A percentile compares a stretch with the other conserved stretches of the same genome.
phyloP scores from a whole-genome alignment of 345 rosid species.

The Salix exigua region DNA sequence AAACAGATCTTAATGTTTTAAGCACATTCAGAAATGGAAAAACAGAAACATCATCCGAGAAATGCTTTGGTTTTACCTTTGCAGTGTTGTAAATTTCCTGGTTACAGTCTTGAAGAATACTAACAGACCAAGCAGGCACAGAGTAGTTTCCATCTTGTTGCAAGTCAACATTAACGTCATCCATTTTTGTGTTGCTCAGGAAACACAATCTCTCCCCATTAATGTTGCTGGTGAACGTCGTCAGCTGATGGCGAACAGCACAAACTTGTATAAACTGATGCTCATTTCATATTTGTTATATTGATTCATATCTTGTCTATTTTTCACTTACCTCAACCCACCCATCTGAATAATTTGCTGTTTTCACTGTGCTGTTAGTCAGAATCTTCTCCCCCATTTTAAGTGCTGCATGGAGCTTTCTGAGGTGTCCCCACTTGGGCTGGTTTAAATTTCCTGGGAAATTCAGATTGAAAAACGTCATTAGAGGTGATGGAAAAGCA shows the following conservation, averaged over 20 bases:
- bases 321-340: background rate
- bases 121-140: slow-evolving; percentile 18
- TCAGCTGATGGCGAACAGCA: background rate
- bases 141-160: slow-evolving; percentile 5
- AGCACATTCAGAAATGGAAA: no score
- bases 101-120: slow-evolving; percentile 16
- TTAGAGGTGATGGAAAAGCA: no score
- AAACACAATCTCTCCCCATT: slow-evolving; percentile 6
- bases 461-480: background rate
- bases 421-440: slow-evolving; percentile 11
- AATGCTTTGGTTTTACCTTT: slow-evolving; percentile 4
- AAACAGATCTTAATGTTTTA: background rate
- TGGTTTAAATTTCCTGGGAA: slow-evolving; percentile 8
- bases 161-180: background rate
- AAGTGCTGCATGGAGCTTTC: slow-evolving; percentile 9
- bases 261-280: background rate
- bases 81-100: slow-evolving; percentile 15
- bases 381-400: slow-evolving; percentile 7
- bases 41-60: no score
- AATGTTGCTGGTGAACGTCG: background rate
- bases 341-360: background rate
- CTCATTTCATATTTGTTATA: background rate
- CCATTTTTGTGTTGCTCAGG: slow-evolving; percentile 1
- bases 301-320: no score
- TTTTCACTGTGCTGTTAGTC: background rate